A percentile compares a stretch with the other conserved stretches of the same genome.
Conservation (phyloP, 805 yeast species). For the Saccharomycopsis fibuligera region DNA sequence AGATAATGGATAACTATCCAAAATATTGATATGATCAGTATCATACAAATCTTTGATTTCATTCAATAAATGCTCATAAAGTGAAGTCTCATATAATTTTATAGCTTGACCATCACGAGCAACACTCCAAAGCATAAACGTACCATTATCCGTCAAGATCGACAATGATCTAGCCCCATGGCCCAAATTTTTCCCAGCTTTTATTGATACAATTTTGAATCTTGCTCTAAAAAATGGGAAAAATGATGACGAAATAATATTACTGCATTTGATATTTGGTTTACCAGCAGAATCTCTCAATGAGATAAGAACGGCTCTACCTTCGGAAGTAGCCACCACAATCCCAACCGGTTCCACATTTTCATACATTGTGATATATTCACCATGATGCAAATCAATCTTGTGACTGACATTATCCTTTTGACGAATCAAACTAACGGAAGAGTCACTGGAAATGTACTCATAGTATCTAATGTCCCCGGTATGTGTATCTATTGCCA, state of each 20-base stretch:
- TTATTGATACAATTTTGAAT: constrained; percentile 50
- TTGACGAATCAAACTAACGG: constrained; percentile 48
- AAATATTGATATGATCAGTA: constrained; percentile 29
- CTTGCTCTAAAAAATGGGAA: constrained; percentile 25
- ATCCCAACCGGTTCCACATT: constrained; percentile 72
- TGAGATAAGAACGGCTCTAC: constrained; percentile 55
- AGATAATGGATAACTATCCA: constrained; percentile 10
- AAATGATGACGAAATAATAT: constrained; percentile 30
- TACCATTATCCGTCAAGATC: constrained; percentile 38
- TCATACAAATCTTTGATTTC: constrained; percentile 44
- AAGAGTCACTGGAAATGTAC: constrained; percentile 63
- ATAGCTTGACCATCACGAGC: constrained; percentile 39
- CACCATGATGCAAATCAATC: constrained; percentile 43
- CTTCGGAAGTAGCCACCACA: constrained; percentile 60
- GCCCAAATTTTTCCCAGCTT: constrained; percentile 44
- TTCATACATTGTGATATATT: constrained; percentile 49
- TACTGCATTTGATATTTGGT: constrained; percentile 33
- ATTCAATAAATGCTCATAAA: constrained; percentile 33
- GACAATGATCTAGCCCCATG: constrained; percentile 43
- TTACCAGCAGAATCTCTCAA: constrained; percentile 66
- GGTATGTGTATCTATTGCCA: constrained; percentile 49
- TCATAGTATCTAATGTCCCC: constrained; percentile 69
- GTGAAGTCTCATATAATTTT: constrained; percentile 31
- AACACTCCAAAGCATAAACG: constrained; percentile 42
- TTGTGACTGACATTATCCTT: constrained; percentile 30